Evolutionary conservation across 257 asterid genomes (phyloP), one percentile per base, ranked within the genome.

Genomic region (Pogostemon cablin): DNA sequence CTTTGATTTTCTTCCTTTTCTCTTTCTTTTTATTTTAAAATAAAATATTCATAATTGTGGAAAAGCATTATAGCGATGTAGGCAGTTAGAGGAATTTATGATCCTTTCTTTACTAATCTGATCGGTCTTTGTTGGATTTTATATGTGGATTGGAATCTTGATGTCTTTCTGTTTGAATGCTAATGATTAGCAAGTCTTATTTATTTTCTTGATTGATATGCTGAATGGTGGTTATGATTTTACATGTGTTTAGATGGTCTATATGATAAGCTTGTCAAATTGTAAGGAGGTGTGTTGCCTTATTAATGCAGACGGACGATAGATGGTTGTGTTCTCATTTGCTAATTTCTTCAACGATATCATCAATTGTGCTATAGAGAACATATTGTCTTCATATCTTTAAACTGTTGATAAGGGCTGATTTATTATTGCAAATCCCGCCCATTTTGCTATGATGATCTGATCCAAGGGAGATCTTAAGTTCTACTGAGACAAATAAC

Each of bases 261-360:
- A 49, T 68, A 42, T 55, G 72, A 68, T 42, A 48, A 52, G 52
- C 49, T 67, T 15, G 58, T 53, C 72, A 68, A 64, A 43, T 62
- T 59, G 53, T 77, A 65, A 15, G 49, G 70, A n/a, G 69, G 69
- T 77, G 41, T 64, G 66, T 65, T 67, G 67, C 46, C 50, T 47
- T 41, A 39, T 48, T 71, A 4, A 61, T 44, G 63, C 17, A 42
- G 63, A 67, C 46, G 35, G 17, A 68, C 7, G 56, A 40, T 35
- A 7, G 1, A 8, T 46, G 55, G 39, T 57, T 9, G 48, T 49
- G 43, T 12, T 8, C n/a, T 34, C 42, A 8, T 37, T 44, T 15
- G n/a, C 34, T 44, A 0, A 9, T 62, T 41, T 53, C 60, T 54
- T 46, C 57, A 44, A 37, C 61, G 5, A 9, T 41, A 15, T 47